phyloP scores from a whole-genome alignment of 169 alveolate genomes.

The Plasmodium vinckei region DNA sequence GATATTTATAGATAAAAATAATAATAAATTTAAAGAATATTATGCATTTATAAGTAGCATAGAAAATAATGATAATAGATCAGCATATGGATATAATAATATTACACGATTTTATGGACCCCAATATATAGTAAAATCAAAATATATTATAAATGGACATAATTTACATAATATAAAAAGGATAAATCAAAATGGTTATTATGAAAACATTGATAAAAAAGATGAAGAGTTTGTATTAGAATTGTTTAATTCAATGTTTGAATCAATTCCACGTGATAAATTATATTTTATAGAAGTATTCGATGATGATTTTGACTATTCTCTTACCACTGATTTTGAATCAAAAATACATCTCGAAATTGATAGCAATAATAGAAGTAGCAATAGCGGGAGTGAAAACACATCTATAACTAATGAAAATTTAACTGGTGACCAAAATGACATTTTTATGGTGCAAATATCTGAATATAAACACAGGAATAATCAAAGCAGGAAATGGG shows the following conservation, averaged over 20 bases:
- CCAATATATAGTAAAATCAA: neutral
- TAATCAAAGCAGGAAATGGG: neutral
- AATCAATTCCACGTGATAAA: neutral
- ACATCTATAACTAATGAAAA: no score
- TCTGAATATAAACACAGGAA: no score
- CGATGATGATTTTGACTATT: neutral
- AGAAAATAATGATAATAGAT: neutral
- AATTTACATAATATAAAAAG: neutral
- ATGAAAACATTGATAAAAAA: neutral
- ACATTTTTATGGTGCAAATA: no score
- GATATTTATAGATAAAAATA: neutral
- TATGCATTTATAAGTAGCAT: neutral
- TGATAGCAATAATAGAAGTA: no score
- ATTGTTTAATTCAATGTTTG: neutral
- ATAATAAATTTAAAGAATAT: slow-evolving; percentile 6
- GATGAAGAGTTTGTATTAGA: no score
- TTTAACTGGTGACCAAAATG: no score
- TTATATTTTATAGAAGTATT: neutral
- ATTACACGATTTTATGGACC: slow-evolving; percentile 1
- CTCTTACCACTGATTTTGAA: neutral
- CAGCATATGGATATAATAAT: neutral
- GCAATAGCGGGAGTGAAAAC: no score
- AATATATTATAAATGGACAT: slow-evolving; percentile 2
- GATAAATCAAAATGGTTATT: neutral
- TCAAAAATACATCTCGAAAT: neutral